Base-by-base conservation (phyloP, 2,329 filamentous ascomycete genomes). In the Monilinia fructigena region DNA sequence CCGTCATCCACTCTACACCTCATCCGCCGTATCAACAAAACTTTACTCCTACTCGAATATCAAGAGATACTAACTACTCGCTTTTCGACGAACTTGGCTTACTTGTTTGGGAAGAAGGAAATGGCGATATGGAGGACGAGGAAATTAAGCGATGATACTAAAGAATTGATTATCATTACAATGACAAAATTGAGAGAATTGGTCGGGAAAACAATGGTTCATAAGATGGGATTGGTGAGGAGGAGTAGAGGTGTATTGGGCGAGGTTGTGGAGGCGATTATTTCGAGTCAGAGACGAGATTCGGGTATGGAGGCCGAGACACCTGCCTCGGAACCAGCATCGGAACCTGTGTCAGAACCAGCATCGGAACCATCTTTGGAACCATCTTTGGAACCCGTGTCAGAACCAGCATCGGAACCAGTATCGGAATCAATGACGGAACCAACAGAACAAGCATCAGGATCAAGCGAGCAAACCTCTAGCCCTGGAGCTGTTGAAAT, bases 161-260 rank as follows among this genome's bases (percentile, higher is more conserved):
- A 65, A 28, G 62, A 65, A 28, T 40, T 65, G 18, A 47, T 65
- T 4, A 65, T 65, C 7, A 65, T 65, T 7, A 65, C 53, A 20
- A 38, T 65, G 6, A 65, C 62, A n/a, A 65, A 65, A 23, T 59
- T 65, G 62, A 65, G 62, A 10, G 62, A 65, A 28, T 48, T 65
- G 53, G 62, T 65, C n/a, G 62, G 62, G 5, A 65, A 65, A 16
- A 65, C 62, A 2, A 65, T 65, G 62, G 42, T 65, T 6, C 62
- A 65, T 26, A 65, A 65, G 31, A 65, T 40, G 53, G 53, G 54
- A 38, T 56, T 65, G 3, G 54, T 55, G 42, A 65, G 62, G 6
- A 65, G 62, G n/a, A 65, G 62, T n/a, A 58, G 62, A 35, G 20
- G 62, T n/a, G 42, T 65, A 3, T 16, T 65, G 28, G 53, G 52